A percentile compares a stretch with the other conserved stretches of the same genome.
Evolutionary conservation across 371 early-diverging fungal species (phyloP).

Genomic region (Syncephalastrum contaminatum): DNA sequence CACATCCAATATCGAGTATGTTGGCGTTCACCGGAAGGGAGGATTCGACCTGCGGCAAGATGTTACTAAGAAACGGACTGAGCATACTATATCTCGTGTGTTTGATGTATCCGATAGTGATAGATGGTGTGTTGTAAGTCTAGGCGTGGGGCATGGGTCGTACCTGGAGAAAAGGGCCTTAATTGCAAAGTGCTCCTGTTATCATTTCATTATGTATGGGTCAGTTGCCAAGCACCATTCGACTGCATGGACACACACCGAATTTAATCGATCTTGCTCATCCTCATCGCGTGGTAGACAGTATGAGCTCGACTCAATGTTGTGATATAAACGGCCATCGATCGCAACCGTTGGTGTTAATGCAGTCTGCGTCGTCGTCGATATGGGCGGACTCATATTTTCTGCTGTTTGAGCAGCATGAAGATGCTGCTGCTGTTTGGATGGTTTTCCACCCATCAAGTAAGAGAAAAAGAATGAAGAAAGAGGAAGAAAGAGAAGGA

Average conservation of each 20-base stretch:
- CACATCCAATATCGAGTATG: slow-evolving; percentile 27
- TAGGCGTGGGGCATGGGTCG: neutral
- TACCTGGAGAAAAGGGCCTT: slow-evolving; percentile 23
- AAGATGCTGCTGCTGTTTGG: slow-evolving; percentile 8
- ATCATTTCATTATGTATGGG: neutral
- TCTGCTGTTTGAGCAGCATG: neutral
- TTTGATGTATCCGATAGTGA: neutral
- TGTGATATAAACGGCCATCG: slow-evolving; percentile 44
- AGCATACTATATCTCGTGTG: too few relatives aligned
- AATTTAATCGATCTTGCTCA: slow-evolving; percentile 50
- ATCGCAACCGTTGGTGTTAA: slow-evolving; percentile 26
- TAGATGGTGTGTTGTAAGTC: neutral
- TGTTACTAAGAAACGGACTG: slow-evolving; percentile 19
- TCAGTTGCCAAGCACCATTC: neutral
- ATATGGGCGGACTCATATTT: slow-evolving; percentile 10
- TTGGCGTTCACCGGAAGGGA: slow-evolving; percentile 17
- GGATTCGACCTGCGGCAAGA: slow-evolving; percentile 21
- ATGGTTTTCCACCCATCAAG: slow-evolving; percentile 23
- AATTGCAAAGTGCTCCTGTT: slow-evolving; percentile 37
- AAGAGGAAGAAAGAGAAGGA: slow-evolving; percentile 7
- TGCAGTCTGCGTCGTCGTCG: slow-evolving; percentile 11
- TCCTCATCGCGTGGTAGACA: slow-evolving; percentile 47
- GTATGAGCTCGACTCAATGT: slow-evolving; percentile 31
- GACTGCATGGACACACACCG: slow-evolving; percentile 23
- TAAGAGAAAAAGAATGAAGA: slow-evolving; percentile 8